phyloP scores from a whole-genome alignment of 1,284 basidiomycete genomes.

The Boletellus sp. region DNA sequence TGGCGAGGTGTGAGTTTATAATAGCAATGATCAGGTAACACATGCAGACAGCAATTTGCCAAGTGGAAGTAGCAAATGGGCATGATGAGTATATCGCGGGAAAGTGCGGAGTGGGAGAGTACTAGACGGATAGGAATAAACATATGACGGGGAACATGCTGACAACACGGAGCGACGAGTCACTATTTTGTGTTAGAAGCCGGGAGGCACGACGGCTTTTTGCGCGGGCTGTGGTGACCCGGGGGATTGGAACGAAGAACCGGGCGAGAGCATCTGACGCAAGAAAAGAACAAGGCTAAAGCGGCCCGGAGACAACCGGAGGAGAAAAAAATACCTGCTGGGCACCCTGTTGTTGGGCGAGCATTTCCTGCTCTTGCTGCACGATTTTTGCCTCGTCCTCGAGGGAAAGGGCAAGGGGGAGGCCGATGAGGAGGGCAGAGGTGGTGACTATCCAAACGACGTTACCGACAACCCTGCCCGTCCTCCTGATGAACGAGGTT shows the following conservation, averaged over 20 bases:
- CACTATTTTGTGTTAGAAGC: conserved; percentile 47
- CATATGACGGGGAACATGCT: conserved; percentile 7
- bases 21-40: conserved; percentile 28
- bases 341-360: conserved; percentile 88
- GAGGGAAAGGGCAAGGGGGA: conserved; percentile 88
- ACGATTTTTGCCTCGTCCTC: conserved; percentile 96
- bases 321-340: conserved; percentile 63
- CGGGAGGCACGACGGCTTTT: conserved; percentile 73
- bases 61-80: conserved; percentile 11
- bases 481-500: conserved; percentile 59
- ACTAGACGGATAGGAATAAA: conserved; percentile 12
- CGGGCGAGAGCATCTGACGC: conserved; percentile 60
- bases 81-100: conserved; percentile 3
- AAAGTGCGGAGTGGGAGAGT: conserved; percentile 15
- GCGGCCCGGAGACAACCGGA: not conserved
- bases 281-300: conserved; percentile 14
- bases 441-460: conserved; percentile 95
- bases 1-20: conserved; percentile 28
- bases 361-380: conserved; percentile 92
- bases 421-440: conserved; percentile 86
- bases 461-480: conserved; percentile 77
- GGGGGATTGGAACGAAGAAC: conserved; percentile 50
- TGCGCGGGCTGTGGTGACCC: conserved; percentile 44
- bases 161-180: not conserved
- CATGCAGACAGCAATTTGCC: conserved; percentile 15